These are phyloP conservation scores for Breynia disticha DNA, from an alignment of 441 rosid genomes.

Conservation along the genomic window DNA sequence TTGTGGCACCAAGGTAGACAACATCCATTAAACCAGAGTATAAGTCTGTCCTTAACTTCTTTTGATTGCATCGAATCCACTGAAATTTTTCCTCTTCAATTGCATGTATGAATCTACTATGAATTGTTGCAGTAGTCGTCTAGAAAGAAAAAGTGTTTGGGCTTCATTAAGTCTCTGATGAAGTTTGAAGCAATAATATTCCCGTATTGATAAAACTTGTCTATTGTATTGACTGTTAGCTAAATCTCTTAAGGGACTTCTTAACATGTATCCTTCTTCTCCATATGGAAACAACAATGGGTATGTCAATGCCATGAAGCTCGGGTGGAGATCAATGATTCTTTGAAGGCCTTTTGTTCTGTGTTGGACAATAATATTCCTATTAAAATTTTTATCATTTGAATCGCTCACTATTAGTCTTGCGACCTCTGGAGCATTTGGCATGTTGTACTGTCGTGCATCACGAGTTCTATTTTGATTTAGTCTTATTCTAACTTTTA, in stretches of 20 bases:
- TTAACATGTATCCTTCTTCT: background rate
- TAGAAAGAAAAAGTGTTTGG: background rate
- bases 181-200: background rate
- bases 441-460: background rate
- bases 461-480: background rate
- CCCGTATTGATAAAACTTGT: background rate
- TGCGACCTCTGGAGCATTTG: background rate
- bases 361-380: constrained; percentile 6
- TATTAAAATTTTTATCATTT: background rate
- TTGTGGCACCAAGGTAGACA: background rate
- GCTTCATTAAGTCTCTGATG: background rate
- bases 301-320: constrained; percentile 10
- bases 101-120: background rate
- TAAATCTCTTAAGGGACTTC: too few relatives aligned
- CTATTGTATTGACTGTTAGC: too few relatives aligned
- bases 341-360: background rate
- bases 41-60: background rate
- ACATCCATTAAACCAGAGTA: background rate
- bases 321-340: background rate
- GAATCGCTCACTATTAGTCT: constrained; percentile 1
- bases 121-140: background rate
- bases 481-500: background rate
- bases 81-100: background rate
- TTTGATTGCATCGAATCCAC: background rate
- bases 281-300: constrained; percentile 6